Base-by-base conservation (phyloP, 2,329 filamentous ascomycete genomes). In the Epichloe scottii region DNA sequence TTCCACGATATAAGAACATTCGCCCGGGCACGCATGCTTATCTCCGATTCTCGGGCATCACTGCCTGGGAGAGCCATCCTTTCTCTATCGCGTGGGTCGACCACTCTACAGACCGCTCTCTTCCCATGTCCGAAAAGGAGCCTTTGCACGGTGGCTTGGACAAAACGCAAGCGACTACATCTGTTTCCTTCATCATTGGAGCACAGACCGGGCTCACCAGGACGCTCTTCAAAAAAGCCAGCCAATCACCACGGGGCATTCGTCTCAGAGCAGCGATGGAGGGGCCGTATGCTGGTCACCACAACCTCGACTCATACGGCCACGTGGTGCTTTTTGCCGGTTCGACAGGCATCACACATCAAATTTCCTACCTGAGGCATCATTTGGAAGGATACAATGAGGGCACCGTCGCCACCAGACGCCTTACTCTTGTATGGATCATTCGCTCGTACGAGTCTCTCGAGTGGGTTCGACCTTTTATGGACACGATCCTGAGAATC, bases 341-440 rank as follows among this genome's bases (percentile, higher is more conserved):
- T 51, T 88, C 91, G 52, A 89, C 93, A 5, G 93, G 93, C 55
- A 97, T 98, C 68, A 95, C 91, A 1, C 91, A 97, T 66, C 89
- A 95, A 65, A 80, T 97, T 33, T 87, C 89, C 35, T 95, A 94
- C 66, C 78, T 96, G 8, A 84, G 82, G 51, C 84, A 93, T 48
- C 73, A 91, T 4, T 77, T 91, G 53, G 71, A 81, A 50, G 85
- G 85, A 4, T 85, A 78, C 66, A 79, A 81, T 50, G 72, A 79
- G 1, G 79, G 81, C 53, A 89, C 82, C 1, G 82, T 89, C 38
- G 89, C 91, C 4, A 89, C 88, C 3, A 84, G 89, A 48, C 82
- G 84, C 40, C 71, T 97, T 45, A 87, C 85, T 1, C 80, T 97
- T 7, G 81, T 96, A 54, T 97, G 93, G 93, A 84, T 95, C 62